phyloP scores from a whole-genome alignment of 805 yeast genomes.

The Millerago galiae region DNA sequence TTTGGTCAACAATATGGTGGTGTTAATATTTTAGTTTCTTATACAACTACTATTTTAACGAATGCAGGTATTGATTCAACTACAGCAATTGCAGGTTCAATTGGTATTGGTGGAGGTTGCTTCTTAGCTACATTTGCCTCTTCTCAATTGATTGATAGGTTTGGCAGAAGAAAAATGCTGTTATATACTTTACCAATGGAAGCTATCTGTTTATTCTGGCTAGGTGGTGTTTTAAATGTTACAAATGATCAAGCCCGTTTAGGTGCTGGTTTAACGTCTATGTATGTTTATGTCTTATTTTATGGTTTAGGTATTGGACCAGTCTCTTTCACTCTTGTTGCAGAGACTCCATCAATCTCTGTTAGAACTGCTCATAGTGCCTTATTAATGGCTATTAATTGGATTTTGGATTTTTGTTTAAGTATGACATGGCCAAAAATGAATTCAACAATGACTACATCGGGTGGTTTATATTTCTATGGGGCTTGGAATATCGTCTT shows the following conservation, averaged over 20 bases:
- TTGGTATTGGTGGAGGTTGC: slow-evolving; percentile 45
- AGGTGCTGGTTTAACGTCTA: slow-evolving; percentile 38
- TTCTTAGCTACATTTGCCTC: slow-evolving; percentile 41
- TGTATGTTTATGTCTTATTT: slow-evolving; percentile 38
- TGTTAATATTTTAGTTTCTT: slow-evolving; percentile 45
- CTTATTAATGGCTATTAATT: slow-evolving; percentile 42
- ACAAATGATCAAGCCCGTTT: slow-evolving; percentile 31
- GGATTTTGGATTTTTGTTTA: slow-evolving; percentile 36
- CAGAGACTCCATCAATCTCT: slow-evolving; percentile 46
- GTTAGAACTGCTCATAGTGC: slow-evolving; percentile 48
- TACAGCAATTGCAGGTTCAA: slow-evolving; percentile 41
- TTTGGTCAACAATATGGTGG: slow-evolving; percentile 54
- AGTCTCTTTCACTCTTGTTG: slow-evolving; percentile 46
- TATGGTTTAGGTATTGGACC: slow-evolving; percentile 51
- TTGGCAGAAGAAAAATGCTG: slow-evolving; percentile 46
- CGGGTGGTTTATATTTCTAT: slow-evolving; percentile 46
- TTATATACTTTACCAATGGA: slow-evolving; percentile 55
- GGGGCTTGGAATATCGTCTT: slow-evolving; percentile 47
- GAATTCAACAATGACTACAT: slow-evolving; percentile 36
- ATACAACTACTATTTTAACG: slow-evolving; percentile 42
- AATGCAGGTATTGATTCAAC: slow-evolving; percentile 37
- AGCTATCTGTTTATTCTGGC: slow-evolving; percentile 46
- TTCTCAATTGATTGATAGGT: slow-evolving; percentile 40
- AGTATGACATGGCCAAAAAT: slow-evolving; percentile 52
- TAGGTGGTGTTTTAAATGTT: slow-evolving; percentile 42